Evolutionary conservation across 164 flowering plant genomes (phyloP).

Genomic region (Brasenia schreberi): DNA sequence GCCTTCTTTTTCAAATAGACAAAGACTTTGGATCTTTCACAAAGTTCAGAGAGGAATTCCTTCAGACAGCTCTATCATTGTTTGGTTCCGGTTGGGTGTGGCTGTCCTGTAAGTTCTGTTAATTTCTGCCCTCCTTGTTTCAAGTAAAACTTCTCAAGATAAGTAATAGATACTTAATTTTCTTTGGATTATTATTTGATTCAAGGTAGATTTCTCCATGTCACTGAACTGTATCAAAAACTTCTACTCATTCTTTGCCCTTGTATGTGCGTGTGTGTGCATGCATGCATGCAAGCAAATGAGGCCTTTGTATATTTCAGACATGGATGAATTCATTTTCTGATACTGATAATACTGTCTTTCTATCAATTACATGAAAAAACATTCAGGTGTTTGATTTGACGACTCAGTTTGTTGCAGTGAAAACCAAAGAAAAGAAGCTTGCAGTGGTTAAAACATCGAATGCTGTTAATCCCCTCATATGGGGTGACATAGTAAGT

Average conservation of each 20-base stretch:
- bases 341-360: background rate
- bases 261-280: too few relatives aligned
- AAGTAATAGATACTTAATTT: too few relatives aligned
- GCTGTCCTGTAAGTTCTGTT: constrained; percentile 64
- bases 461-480: constrained; percentile 67
- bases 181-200: too few relatives aligned
- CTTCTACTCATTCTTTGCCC: too few relatives aligned
- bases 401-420: constrained; percentile 25
- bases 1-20: constrained; percentile 70
- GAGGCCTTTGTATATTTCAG: too few relatives aligned
- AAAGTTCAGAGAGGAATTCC: constrained; percentile 61
- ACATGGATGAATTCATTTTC: background rate
- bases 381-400: background rate
- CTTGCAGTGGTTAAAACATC: constrained; percentile 69
- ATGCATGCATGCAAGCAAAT: too few relatives aligned
- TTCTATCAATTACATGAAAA: background rate
- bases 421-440: constrained; percentile 57
- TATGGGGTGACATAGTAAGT: constrained; percentile 71
- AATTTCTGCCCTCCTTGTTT: too few relatives aligned
- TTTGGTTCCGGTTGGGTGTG: constrained; percentile 98
- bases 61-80: constrained; percentile 46
- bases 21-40: constrained; percentile 85
- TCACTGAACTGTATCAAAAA: too few relatives aligned
- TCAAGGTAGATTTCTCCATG: too few relatives aligned
- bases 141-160: too few relatives aligned